Evolutionary conservation across 257 asterid species (phyloP), one percentile per base, ranked within the genome.

Genomic region (Nyctanthes arbortristis): DNA sequence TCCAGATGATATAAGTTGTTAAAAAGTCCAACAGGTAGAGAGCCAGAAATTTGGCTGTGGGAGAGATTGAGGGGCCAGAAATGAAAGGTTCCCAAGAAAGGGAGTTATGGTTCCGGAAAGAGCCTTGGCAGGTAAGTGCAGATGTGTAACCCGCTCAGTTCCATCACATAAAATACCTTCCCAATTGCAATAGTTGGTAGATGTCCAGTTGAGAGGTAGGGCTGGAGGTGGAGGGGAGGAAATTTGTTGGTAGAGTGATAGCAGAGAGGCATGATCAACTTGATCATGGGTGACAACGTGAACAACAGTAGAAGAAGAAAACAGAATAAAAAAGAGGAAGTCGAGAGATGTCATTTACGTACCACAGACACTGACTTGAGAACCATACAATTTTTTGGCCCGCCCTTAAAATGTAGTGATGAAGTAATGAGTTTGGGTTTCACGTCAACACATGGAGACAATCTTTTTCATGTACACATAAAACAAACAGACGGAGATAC

Each of bases 141-240:
- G 16, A 35, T 5, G 57, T 0, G 78, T 67, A 58, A 77, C 80
- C 4, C 74, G 5, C 33, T n/a, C 1, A 36, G 3, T 3, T 7
- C 27, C n/a, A n/a, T n/a, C 4, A 72, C 84, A 81, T 14, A 72
- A 25, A 4, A 81, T 24, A 64, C 85, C 85, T 35, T 81, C 79
- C 85, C 83, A 81, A 0, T 22, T 73, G 74, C 85, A 81, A 47
- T 82, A 81, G 14, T 68, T 55, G 5, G 67, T 4, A 47, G 39
- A 29, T 1, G 80, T 67, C 80, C 80, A 81, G 70, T 77, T 54
- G 72, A 77, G 81, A 22, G 63, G 64, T 27, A 78, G 22, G 1
- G 27, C 24, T 18, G n/a, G n/a, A n/a, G n/a, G n/a, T n/a, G 43
- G 11, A 11, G 59, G 60, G 0, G 71, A 7, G 20, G 78, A 64